Evolutionary conservation across 108 stramenopile genomes (phyloP), one percentile per base, ranked within the genome.

Genomic region (Fragilaria crotonensis): DNA sequence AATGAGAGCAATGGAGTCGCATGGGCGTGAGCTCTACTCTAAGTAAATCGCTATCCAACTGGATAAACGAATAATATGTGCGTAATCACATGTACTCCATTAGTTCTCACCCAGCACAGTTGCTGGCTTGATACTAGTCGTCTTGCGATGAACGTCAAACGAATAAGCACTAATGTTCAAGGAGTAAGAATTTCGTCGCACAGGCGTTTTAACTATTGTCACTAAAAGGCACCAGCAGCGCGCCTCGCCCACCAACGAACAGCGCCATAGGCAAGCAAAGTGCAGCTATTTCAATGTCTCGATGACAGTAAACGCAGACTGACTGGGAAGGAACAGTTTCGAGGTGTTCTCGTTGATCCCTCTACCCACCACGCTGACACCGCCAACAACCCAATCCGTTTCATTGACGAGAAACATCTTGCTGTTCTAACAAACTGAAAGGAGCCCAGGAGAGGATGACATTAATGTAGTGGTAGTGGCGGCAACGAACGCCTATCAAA

Each of bases 191-290:
- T n/a, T n/a, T 64, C 63, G 21, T 64, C 63, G 31, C 63, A 64
- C 45, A 52, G 46, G 3, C 33, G 25, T 7, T 62, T 30, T 21
- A 27, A 59, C 26, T 26, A 19, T 0, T 66, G 48, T n/a, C 18
- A 53, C 4, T 66, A 57, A 44, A 48, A 33, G 26, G 29, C 19
- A 11, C 58, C 65, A 9, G 45, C 30, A 3, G 65, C 28, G 9
- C 26, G 45, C 31, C 21, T 21, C 31, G 63, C 64, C 71, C 71
- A 72, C 48, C 59, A 72, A 2, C 71, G 23, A 28, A 72, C 71
- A 0, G 71, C 71, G 17, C 71, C 71, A 36, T 72, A 65, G 23
- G 71, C 58, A 11, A 72, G 51, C 25, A 72, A 72, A 50, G 17
- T 31, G 20, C 30, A 27, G 21, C 28, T 65, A 44, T 7, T 20